Base-by-base conservation (phyloP, 116 monocot species). In the Iris pallida region DNA sequence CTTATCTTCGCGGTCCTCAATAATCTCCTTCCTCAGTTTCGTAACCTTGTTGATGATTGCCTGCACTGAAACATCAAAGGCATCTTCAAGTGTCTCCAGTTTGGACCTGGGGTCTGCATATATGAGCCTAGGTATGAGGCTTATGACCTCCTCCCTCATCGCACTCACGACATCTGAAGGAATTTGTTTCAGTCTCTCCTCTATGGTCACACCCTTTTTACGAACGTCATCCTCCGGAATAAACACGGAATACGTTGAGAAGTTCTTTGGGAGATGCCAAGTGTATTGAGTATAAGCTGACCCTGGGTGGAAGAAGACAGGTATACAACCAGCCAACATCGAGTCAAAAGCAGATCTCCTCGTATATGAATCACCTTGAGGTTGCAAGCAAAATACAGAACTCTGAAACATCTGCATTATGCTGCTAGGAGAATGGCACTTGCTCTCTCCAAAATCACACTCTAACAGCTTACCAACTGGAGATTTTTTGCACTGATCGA, bases 261-360 rank as follows among this genome's bases (percentile, higher is more conserved):
- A 90, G 47, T 88, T 81, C 57, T 72, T 88, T 19, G 88, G 91
- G 42, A 95, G 83, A 79, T 95, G 91, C 95, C 91, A 95, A 5
- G 83, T 80, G 65, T 95, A 95, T 54, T 95, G 95, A 6, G 79
- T 73, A 59, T 91, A 95, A 14, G 95, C 95, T 0, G 95, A 86
- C 7, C 95, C 88, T 0, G 95, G 95, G 65, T 95, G 91, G 47
- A 95, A 95, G 76, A 95, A 95, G 53, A 91, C 95, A 12, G 91
- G 95, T 57, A 95, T 88, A 47, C 95, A 95, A 20, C 95, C 95
- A 40, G 95, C 95, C 75, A 95, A 42, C 84, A 95, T 91, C 0
- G 95, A 84, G 47, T 95, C 95, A 69, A 95, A 95, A 6, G 88
- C 90, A 6, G 95, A 95, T 48, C 95, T 77, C 59, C 95, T 76